Conservation (phyloP, 257 asterid species). For the Scutellaria barbata region DNA sequence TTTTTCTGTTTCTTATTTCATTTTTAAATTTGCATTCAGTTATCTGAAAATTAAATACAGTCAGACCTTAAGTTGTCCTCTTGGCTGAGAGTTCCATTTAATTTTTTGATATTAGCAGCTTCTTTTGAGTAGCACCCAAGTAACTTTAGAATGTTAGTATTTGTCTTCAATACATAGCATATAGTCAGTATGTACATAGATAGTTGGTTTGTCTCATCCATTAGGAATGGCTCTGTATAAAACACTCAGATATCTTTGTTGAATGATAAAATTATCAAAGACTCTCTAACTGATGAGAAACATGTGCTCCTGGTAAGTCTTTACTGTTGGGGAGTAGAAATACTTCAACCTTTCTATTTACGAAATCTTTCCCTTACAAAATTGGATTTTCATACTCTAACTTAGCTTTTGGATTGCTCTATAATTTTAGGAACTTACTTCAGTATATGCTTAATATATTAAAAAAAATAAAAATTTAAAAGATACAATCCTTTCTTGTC, state of each 20-base stretch:
- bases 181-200: not conserved
- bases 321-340: conserved; percentile 27
- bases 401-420: no score
- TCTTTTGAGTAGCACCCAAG: not conserved
- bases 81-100: conserved; percentile 1
- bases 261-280: not conserved
- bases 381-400: no score
- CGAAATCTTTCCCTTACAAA: not conserved
- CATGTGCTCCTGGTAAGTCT: not conserved
- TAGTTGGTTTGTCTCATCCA: conserved; percentile 16
- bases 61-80: not conserved
- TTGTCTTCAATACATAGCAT: not conserved
- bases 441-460: no score
- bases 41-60: not conserved
- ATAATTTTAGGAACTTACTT: no score
- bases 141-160: not conserved
- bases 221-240: conserved; percentile 10
- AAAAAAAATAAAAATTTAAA: no score
- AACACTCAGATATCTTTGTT: not conserved
- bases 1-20: not conserved
- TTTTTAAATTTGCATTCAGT: not conserved
- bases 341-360: conserved; percentile 2
- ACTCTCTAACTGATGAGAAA: conserved; percentile 21
- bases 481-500: not conserved
- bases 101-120: not conserved